Conservation (phyloP, 2,329 filamentous ascomycete species). For the Aureobasidium subglaciale region DNA sequence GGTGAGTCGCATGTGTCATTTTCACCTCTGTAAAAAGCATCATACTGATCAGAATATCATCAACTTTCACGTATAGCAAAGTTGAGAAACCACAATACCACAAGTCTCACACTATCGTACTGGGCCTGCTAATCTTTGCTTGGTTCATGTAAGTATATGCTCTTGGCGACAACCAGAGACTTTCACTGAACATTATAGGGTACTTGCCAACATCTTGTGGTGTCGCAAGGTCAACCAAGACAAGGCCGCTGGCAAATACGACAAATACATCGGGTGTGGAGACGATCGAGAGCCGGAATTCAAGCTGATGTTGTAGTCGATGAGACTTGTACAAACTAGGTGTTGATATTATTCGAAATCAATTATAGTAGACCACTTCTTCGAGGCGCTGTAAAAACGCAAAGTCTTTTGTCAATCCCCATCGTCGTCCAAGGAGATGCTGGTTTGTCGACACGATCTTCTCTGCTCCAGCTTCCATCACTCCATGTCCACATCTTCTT, state of each 20-base stretch:
- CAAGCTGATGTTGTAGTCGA: conserved; percentile 51
- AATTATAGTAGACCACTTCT: too few relatives aligned
- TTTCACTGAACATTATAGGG: conserved; percentile 30
- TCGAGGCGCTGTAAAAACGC: too few relatives aligned
- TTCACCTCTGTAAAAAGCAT: too few relatives aligned
- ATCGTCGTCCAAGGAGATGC: too few relatives aligned
- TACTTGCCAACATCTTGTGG: conserved; percentile 54
- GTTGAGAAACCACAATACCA: conserved; percentile 51
- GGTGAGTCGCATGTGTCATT: too few relatives aligned
- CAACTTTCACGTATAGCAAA: conserved; percentile 54
- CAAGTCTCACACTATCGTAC: conserved; percentile 54
- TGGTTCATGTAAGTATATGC: conserved; percentile 41
- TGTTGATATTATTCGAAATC: too few relatives aligned
- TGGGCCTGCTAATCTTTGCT: conserved; percentile 53
- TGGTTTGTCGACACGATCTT: too few relatives aligned
- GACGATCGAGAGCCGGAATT: conserved; percentile 60
- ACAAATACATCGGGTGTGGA: conserved; percentile 48
- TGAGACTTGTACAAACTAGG: too few relatives aligned
- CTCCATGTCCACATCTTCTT: background rate
- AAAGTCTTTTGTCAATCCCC: too few relatives aligned
- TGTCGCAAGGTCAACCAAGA: conserved; percentile 58
- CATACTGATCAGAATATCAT: too few relatives aligned
- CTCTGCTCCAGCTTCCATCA: too few relatives aligned
- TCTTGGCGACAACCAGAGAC: too few relatives aligned
- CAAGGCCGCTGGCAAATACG: conserved; percentile 54